Base-by-base conservation (phyloP, 2,329 filamentous ascomycete species). In the Thelonectria discophora region DNA sequence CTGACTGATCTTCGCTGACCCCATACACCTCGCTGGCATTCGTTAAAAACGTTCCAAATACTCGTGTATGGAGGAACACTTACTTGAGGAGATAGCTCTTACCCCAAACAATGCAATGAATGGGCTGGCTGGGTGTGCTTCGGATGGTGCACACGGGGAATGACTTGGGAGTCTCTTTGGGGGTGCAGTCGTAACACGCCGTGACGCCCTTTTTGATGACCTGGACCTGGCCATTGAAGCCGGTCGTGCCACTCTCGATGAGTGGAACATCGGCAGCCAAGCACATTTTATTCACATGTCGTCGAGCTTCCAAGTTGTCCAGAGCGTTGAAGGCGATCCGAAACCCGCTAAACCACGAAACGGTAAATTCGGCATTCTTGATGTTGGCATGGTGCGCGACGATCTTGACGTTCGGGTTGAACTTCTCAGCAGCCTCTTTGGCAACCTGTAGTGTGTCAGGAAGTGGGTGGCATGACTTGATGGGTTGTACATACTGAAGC, bases 91-190 rank as follows among this genome's bases (percentile, higher is more conserved):
- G 84, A 76, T 98, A 99, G 75, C 93, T 97, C 80, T 98, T 99
- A 18, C 87, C 94, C 95, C 95, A 99, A 2, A 99, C 94, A 64
- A 99, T 99, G 80, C 95, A 98, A 78, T 99, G 95, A 45, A 99
- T 98, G 1, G 94, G 92, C 72, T 98, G 94, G 67, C 91, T 97
- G 0, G 95, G 95, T 0, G 94, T 99, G 76, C 93, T 97, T 75
- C 95, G 88, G 71, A 99, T 98, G 1, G 95, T 99, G 80, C 95
- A 99, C 43, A 98, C 94, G 2, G 95, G 94, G 73, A 96, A 98
- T 1, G 90, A 91, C 76, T 97, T 98, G 6, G 94, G 94, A 2
- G 90, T 88, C 63, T 94, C 91, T 77, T 99, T 99, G 2, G 88
- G 86, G 13, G 88, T 91, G 80, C 95, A 99, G 74, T 99, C 95